Base-by-base conservation (phyloP, 306 rosid genomes). In the Quillaja saponaria region DNA sequence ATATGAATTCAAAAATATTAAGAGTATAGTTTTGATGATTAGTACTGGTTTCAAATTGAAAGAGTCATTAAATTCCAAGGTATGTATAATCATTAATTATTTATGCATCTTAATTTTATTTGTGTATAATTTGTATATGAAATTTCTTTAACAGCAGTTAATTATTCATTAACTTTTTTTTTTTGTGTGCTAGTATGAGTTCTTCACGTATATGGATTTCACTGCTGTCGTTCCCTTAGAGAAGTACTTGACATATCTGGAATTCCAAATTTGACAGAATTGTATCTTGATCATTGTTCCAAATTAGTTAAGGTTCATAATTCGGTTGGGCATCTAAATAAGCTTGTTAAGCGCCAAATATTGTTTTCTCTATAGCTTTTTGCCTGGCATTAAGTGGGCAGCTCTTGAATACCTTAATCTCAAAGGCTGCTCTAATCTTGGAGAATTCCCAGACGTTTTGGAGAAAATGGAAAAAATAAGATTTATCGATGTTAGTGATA, bases 301-400 rank as follows among this genome's bases (percentile, higher is more conserved):
- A 56, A 34, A 61, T 10, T 72, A 33, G 35, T 25, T 21, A n/a
- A 56, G 13, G 33, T 71, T 39, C 71, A 66, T 55, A 46, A 66
- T 5, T 66, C 63, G 9, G 38, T 55, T 45, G 71, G 71, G 8
- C 31, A 35, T 40, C 77, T 63, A 16, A 37, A 19, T 57, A n/a
- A 56, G 1, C 71, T 63, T 48, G 37, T 31, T 34, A 5, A 39
- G 18, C 13, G 40, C 60, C 13, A 0, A 1, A 6, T 34, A 45
- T 16, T 69, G 74, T 48, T 40, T 17, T 13, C 55, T 69, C 19
- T 0, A 10, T 6, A 16, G 12, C 8, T 33, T 56, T 56, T 46
- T 46, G 0, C 0, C 8, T 56, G 14, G 7, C 1, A 53, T 66
- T 60, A 53, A n/a, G 16, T 48, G 48, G 49, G 7, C 31, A 15